Base-by-base conservation (phyloP, 139 green algal species). In the Diplosphaera chodatii region DNA sequence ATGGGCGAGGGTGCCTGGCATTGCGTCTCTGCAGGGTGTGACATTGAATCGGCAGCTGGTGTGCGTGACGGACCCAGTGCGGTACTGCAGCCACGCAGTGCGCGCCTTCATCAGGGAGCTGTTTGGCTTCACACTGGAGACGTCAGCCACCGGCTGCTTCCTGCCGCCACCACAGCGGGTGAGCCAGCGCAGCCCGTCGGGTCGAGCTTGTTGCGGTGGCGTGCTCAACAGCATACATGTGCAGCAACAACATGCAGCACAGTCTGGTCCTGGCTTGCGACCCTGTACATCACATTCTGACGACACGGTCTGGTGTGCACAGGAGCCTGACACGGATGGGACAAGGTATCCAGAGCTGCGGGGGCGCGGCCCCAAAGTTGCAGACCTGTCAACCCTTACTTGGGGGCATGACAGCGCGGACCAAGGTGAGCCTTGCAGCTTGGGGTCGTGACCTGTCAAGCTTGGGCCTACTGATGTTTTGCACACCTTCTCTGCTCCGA, bases 51-150 rank as follows among this genome's bases (percentile, higher is more conserved):
- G 74, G 40, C 55, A 62, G 22, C 74, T 79, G 32, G 25, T 29
- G 31, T 68, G 64, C 22, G 64, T 79, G 30, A 74, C 74, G 1
- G 69, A 79, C 69, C 74, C 74, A 1, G 69, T 32, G 13, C 68
- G 74, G 5, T 74, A 79, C 74, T 71, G 67, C 56, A 70, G 23
- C 16, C 55, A 64, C 8, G 74, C 74, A 13, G 64, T 66, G 15
- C 68, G 32, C n/a, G 68, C 69, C 18, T 74, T 79, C 63, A 78
- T 78, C 34, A 18, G 68, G 21, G 56, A 69, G 66, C 64, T 73
- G 66, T 73, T 78, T 34, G 73, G 68, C 41, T 56, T 72, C 21
- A 32, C 67, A 8, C 16, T 72, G 4, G 37, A 63, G 28, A 34
- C 32, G 6, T 27, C 33, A 25, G 27, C 66, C 22, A 32, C 68